These are phyloP conservation scores for Ilex aquifolium DNA, from an alignment of 257 asterid species.

Conservation along the genomic window DNA sequence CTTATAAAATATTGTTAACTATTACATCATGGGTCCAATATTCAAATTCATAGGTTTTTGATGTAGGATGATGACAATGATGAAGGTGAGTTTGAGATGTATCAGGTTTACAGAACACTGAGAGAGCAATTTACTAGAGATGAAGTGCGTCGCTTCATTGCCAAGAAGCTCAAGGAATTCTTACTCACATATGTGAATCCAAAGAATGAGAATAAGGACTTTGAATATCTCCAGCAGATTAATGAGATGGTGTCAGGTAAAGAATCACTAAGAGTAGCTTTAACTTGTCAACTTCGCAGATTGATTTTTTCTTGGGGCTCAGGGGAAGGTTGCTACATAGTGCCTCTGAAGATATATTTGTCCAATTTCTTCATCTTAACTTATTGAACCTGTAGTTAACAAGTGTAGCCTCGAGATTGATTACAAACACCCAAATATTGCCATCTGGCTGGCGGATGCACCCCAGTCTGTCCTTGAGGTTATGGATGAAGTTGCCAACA, in stretches of 20 bases:
- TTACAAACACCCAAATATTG: conserved; percentile 91
- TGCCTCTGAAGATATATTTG: background rate
- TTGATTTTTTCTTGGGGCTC: background rate
- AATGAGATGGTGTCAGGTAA: too few species aligned
- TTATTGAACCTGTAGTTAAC: conserved; percentile 54
- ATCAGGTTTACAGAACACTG: conserved; percentile 19
- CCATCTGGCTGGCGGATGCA: conserved; percentile 99
- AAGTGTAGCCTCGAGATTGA: conserved; percentile 97
- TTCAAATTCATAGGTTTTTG: conserved; percentile 7
- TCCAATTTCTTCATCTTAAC: conserved; percentile 13
- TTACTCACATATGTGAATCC: conserved; percentile 16
- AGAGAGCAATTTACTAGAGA: too few species aligned
- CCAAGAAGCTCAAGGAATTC: too few species aligned
- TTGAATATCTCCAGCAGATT: too few species aligned
- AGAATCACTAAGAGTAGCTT: conserved; percentile 9
- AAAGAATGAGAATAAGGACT: too few species aligned
- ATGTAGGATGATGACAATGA: conserved; percentile 57
- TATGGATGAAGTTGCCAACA: conserved; percentile 96
- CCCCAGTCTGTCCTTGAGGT: conserved; percentile 98
- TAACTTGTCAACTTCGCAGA: background rate
- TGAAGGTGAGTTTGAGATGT: conserved; percentile 16
- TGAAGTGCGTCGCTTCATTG: too few species aligned
- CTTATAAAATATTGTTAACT: background rate
- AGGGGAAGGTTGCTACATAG: conserved; percentile 1
- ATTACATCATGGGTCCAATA: background rate